phyloP scores from a whole-genome alignment of 306 rosid species.

The Fagus crenata region DNA sequence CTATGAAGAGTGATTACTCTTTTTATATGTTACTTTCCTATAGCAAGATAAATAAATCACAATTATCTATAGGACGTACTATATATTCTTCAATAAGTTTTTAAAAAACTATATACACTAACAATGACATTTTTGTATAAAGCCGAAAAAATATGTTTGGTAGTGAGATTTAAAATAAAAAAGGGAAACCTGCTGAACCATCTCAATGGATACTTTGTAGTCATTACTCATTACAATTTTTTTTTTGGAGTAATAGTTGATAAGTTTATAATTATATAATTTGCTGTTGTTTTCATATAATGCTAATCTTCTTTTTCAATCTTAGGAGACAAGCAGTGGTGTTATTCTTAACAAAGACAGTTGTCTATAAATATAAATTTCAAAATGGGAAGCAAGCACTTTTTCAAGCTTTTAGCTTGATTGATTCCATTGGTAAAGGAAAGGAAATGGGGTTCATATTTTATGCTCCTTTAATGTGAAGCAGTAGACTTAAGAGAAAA shows the following conservation, averaged over 20 bases:
- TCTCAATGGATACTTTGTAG: slow-evolving; percentile 40
- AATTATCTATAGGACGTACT: not conserved
- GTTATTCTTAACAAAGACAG: slow-evolving; percentile 58
- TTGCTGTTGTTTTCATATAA: slow-evolving; percentile 30
- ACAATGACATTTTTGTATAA: not conserved
- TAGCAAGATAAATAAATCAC: slow-evolving; percentile 13
- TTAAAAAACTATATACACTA: too few relatives aligned
- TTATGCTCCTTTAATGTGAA: slow-evolving; percentile 31
- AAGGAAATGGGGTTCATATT: slow-evolving; percentile 37
- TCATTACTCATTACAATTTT: slow-evolving; percentile 12
- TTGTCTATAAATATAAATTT: slow-evolving; percentile 52
- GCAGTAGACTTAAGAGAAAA: slow-evolving; percentile 38
- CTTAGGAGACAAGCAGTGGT: slow-evolving; percentile 56
- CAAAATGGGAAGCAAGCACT: slow-evolving; percentile 31
- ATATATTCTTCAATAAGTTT: too few relatives aligned
- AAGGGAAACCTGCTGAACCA: not conserved
- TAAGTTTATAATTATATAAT: slow-evolving; percentile 8
- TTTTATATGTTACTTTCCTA: slow-evolving; percentile 11
- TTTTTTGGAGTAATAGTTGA: not conserved
- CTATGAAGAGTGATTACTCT: slow-evolving; percentile 33
- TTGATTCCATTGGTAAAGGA: slow-evolving; percentile 41
- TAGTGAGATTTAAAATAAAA: not conserved
- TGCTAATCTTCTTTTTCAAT: slow-evolving; percentile 39
- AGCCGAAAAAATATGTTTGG: not conserved
- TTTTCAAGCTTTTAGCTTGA: slow-evolving; percentile 25